Base-by-base conservation (phyloP, 2,329 filamentous ascomycete species). In the Aspergillus terreus region DNA sequence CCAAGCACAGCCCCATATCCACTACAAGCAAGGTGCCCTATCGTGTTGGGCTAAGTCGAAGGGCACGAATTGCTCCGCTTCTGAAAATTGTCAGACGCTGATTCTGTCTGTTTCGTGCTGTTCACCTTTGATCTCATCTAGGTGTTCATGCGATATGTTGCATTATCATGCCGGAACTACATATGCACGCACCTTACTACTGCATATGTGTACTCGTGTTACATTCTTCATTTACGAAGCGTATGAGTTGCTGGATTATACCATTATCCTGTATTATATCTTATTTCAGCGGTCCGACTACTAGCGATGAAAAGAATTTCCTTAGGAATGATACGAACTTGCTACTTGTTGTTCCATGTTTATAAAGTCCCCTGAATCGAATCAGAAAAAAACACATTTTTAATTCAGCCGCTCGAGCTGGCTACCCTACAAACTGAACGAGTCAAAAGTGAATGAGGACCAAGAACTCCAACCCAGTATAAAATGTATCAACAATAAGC, bases 11-110 rank as follows among this genome's bases (percentile, higher is more conserved):
- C 41, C 72, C 73, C 1, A 72, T 72, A 21, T 63, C 65, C 27
- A 64, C 62, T 41, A 70, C 66, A 42, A 66, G 66, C 47, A 72
- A 69, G 50, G 69, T 74, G 4, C 67, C 71, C 2, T 74, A 71
- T 45, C 70, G 78, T 0, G 76, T 80, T 4, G 78, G 78, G 2
- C 59, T 80, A 52, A 79, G 77, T 60, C 76, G 74, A 47, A 68
- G 66, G 50, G 74, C 74, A 19, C 65, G 73, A 23, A 79, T 80
- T 44, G 75, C 76, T 15, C 74, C 77, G 15, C 61, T 80, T 57
- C 60, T 80, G 50, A 75, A 73, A 54, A 62, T 76, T 41, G 68
- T 76, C 10, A 66, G 71, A 46, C 75, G 75, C 32, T 60, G 46
- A 58, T 12, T 7, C 27, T 21, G 1, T 23, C 27, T 36, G 10